Percentiles rank a stretch among this genome's conserved stretches.
Conservation (phyloP, 1,139 yeast genomes). For the Torulaspora globosa region DNA sequence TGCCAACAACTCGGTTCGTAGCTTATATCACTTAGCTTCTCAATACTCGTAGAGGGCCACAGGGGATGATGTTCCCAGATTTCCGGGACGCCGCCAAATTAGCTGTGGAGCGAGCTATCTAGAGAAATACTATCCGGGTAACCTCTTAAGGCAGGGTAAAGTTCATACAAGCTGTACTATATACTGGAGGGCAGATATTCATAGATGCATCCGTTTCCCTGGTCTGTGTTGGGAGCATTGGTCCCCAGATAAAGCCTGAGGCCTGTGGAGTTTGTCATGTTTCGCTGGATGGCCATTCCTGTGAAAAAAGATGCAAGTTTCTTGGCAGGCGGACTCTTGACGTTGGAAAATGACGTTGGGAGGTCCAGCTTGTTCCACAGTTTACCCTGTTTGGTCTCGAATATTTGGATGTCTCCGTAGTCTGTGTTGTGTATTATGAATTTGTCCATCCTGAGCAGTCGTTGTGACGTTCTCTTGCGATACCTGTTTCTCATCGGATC, state of each 20-base stretch:
- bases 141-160: constrained; percentile 1
- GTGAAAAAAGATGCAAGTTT: constrained; percentile 16
- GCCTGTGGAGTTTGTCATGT: constrained; percentile 19
- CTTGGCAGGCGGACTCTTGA: constrained; percentile 6
- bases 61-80: constrained; percentile 10
- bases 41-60: not conserved
- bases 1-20: constrained; percentile 1
- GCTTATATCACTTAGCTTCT: constrained; percentile 1
- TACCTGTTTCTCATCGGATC: constrained; percentile 23
- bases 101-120: constrained; percentile 7
- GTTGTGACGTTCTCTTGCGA: constrained; percentile 43
- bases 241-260: constrained; percentile 23
- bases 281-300: constrained; percentile 25
- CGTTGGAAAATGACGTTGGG: constrained; percentile 8
- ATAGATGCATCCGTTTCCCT: constrained; percentile 15
- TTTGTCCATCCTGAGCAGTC: constrained; percentile 52
- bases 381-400: constrained; percentile 60
- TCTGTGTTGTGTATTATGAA: constrained; percentile 63
- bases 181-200: constrained; percentile 15
- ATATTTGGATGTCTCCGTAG: constrained; percentile 69
- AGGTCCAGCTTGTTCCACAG: constrained; percentile 28
- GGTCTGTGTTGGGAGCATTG: constrained; percentile 7
- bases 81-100: constrained; percentile 4
- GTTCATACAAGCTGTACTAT: not conserved
- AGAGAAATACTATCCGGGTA: not conserved